A percentile compares a stretch with the other conserved stretches of the same genome.
phyloP scores from a whole-genome alignment of 2,329 filamentous ascomycete genomes.

The Fusarium proliferatum region DNA sequence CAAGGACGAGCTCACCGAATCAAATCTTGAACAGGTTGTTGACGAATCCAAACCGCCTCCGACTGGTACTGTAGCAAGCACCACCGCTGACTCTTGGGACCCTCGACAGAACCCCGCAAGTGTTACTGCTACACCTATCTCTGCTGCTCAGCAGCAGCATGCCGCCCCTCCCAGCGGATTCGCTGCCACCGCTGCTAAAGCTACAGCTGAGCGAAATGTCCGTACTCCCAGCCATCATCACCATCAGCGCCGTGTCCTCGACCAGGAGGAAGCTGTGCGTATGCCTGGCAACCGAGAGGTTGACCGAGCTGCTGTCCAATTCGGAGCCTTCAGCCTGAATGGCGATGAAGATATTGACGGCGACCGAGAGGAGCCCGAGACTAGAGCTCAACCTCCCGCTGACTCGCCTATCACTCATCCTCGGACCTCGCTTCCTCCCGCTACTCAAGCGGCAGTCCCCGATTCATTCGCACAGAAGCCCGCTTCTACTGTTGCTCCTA shows the following conservation, averaged over 20 bases:
- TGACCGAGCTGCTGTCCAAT: constrained; percentile 92
- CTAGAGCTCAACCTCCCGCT: constrained; percentile 89
- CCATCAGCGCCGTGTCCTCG: constrained; percentile 82
- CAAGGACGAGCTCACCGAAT: constrained; percentile 87
- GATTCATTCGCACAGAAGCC: constrained; percentile 69
- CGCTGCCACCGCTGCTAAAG: constrained; percentile 85
- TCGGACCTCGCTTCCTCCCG: constrained; percentile 86
- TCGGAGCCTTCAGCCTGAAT: constrained; percentile 93
- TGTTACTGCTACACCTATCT: constrained; percentile 74
- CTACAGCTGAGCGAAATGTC: constrained; percentile 69
- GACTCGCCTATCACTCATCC: constrained; percentile 90
- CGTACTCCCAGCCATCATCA: constrained; percentile 77
- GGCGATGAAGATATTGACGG: constrained; percentile 91
- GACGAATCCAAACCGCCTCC: constrained; percentile 82
- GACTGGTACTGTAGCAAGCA: constrained; percentile 89
- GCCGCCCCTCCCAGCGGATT: constrained; percentile 73
- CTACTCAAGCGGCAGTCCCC: constrained; percentile 64
- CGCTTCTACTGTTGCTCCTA: constrained; percentile 56
- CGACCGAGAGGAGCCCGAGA: constrained; percentile 94
- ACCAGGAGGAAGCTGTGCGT: constrained; percentile 97
- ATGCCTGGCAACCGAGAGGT: constrained; percentile 98
- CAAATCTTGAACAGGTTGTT: constrained; percentile 90
- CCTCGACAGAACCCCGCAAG: constrained; percentile 69
- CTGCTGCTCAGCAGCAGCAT: constrained; percentile 71
- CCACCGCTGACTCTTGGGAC: constrained; percentile 86